Percentiles rank a stretch among this genome's conserved stretches.
These are phyloP conservation scores for Sporothrix brasiliensis DNA, from an alignment of 2,329 filamentous ascomycete species.

Conservation along the genomic window DNA sequence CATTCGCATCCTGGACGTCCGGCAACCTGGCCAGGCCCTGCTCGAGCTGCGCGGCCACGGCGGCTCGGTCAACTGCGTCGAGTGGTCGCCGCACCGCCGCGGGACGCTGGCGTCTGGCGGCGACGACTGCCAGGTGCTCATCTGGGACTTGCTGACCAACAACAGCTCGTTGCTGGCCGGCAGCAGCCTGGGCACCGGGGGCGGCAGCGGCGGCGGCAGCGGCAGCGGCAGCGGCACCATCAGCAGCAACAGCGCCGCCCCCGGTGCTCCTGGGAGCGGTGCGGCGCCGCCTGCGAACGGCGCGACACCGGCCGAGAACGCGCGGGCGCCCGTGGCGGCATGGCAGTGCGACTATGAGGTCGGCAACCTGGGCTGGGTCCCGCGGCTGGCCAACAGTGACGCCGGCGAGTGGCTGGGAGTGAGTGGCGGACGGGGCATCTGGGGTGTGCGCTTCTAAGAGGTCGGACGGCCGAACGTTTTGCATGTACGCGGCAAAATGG, in stretches of 20 bases:
- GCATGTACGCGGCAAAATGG: not conserved
- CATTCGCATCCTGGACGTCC: constrained; percentile 92
- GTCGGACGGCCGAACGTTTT: not conserved
- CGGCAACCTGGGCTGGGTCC: constrained; percentile 82
- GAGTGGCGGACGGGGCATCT: constrained; percentile 76
- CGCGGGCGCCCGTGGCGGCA: constrained; percentile 69
- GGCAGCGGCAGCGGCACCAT: not conserved
- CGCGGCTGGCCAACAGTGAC: constrained; percentile 67
- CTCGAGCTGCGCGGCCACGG: constrained; percentile 89
- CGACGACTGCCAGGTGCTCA: constrained; percentile 86
- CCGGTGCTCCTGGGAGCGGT: not conserved
- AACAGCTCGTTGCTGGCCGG: constrained; percentile 42
- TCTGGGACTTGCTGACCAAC: constrained; percentile 89
- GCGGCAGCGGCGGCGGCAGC: not conserved
- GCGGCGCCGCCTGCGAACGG: constrained; percentile 48
- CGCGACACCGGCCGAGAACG: constrained; percentile 56
- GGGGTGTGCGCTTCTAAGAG: constrained; percentile 62
- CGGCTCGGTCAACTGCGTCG: constrained; percentile 84
- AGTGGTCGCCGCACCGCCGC: constrained; percentile 84
- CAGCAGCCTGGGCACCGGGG: not conserved
- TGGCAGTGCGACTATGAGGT: constrained; percentile 90
- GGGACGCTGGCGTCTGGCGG: constrained; percentile 89
- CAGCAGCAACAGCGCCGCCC: constrained; percentile 29
- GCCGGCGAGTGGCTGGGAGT: constrained; percentile 83
- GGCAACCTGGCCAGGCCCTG: constrained; percentile 92